phyloP scores from a whole-genome alignment of 2,329 filamentous ascomycete species.

The Verticillium nonalfalfae region DNA sequence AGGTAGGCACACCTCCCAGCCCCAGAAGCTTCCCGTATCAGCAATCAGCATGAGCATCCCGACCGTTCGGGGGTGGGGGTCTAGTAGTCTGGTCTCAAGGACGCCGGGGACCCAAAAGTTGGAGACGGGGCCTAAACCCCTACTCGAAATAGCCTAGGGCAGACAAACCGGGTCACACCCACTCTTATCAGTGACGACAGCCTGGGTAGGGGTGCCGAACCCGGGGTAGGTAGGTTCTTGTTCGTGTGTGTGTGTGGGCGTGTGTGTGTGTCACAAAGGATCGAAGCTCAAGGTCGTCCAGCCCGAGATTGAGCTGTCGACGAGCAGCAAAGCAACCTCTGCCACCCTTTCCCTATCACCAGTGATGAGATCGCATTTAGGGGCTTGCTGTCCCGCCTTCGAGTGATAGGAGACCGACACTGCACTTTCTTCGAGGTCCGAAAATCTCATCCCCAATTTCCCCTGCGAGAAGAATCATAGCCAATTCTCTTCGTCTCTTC shows the following conservation, averaged over 20 bases:
- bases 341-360: neutral
- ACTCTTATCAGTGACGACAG: conserved; percentile 10
- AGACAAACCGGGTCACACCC: neutral
- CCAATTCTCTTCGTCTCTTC: neutral
- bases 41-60: neutral
- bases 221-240: conserved; percentile 16
- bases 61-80: neutral
- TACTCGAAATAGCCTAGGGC: neutral
- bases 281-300: neutral
- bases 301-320: neutral
- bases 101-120: neutral
- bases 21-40: no score
- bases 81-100: neutral
- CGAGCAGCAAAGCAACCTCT: neutral
- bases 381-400: neutral
- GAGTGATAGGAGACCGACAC: neutral
- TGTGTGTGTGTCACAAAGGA: no score
- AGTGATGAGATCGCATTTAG: neutral
- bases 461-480: neutral
- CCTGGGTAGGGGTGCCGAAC: conserved; percentile 20
- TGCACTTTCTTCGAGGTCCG: neutral
- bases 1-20: no score
- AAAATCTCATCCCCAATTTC: neutral
- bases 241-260: conserved; percentile 9
- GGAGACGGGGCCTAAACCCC: neutral